Evolutionary conservation across 2,329 filamentous ascomycete genomes (phyloP).

Genomic region (Monosporascus sp.): DNA sequence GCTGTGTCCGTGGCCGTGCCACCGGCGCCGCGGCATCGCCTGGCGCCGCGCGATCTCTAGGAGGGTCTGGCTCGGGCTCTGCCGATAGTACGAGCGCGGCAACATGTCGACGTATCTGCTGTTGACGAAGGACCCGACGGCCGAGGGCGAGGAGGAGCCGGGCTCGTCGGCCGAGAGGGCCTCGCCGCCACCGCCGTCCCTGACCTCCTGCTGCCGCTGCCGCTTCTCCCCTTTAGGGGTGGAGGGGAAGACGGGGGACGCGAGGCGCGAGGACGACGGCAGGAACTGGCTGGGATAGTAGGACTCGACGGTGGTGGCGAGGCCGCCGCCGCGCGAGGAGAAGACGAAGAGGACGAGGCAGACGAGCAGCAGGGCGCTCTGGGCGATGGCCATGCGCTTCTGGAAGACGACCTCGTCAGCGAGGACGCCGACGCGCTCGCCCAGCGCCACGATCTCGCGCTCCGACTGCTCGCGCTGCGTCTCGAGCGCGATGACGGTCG

Average conservation of each 20-base stretch:
- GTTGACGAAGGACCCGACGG: not conserved
- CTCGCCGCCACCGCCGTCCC: not conserved
- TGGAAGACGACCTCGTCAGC: conserved; percentile 87
- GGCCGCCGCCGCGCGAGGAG: conserved; percentile 40
- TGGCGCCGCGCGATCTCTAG: not conserved
- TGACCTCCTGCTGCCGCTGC: not conserved
- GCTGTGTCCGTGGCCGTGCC: not conserved
- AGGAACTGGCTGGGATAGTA: conserved; percentile 26
- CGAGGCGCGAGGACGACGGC: conserved; percentile 12
- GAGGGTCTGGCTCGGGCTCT: conserved; percentile 8
- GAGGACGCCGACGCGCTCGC: conserved; percentile 73
- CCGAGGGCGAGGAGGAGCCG: not conserved
- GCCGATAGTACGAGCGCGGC: not conserved
- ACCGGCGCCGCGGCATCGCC: not conserved
- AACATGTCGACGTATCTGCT: not conserved
- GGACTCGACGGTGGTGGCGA: conserved; percentile 18
- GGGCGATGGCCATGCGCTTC: conserved; percentile 90
- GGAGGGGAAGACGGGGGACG: conserved; percentile 21
- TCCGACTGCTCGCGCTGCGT: conserved; percentile 80
- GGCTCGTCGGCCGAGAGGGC: not conserved
- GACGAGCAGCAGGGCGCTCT: conserved; percentile 79
- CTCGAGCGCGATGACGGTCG: conserved; percentile 86
- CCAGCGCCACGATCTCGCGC: conserved; percentile 76
- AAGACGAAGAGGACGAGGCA: conserved; percentile 88
- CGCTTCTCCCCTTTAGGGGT: conserved; percentile 13